phyloP scores from a whole-genome alignment of 768 basidiomycete genomes.

The Leccinum imitatum region DNA sequence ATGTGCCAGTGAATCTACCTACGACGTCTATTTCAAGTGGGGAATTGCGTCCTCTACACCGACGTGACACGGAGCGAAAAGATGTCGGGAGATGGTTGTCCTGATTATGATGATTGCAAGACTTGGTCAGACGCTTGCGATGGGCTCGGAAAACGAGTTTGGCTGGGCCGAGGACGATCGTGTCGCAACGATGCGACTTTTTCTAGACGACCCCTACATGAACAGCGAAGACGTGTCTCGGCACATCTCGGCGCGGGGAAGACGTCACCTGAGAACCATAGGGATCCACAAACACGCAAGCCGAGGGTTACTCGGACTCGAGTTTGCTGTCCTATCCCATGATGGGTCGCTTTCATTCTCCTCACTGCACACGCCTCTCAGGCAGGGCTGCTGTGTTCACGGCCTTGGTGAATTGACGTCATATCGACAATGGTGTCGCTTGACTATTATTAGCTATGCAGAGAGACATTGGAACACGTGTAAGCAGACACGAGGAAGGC shows the following conservation, averaged over 20 bases:
- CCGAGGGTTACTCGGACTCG: too few relatives aligned
- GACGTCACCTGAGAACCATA: not conserved
- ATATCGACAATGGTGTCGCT: not conserved
- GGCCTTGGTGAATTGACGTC: not conserved
- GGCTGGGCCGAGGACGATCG: not conserved
- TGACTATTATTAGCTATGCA: not conserved
- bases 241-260: not conserved
- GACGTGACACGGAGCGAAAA: not conserved
- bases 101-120: not conserved
- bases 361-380: not conserved
- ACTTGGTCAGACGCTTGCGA: not conserved
- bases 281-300: too few relatives aligned
- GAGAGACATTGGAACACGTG: not conserved
- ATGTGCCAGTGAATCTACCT: too few relatives aligned
- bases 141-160: not conserved
- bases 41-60: not conserved
- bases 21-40: not conserved
- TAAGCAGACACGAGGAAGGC: not conserved
- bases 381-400: not conserved
- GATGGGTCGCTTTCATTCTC: not conserved
- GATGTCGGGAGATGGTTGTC: not conserved
- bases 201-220: not conserved
- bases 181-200: not conserved
- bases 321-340: not conserved
- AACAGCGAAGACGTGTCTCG: too few relatives aligned